These are phyloP conservation scores for Dryas alaskensis DNA, from an alignment of 306 rosid species.

Conservation along the genomic window DNA sequence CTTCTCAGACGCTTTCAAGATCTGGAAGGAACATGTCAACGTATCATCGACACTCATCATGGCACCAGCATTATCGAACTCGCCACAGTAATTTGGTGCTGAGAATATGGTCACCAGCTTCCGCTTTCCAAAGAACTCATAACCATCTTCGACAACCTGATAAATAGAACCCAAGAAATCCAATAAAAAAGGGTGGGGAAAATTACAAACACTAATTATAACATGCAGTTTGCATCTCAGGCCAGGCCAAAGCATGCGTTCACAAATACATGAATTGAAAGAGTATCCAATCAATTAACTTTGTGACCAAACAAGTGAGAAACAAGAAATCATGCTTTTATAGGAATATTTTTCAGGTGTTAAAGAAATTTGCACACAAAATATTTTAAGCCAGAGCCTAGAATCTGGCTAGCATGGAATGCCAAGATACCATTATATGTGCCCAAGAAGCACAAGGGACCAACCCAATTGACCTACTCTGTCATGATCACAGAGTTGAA, in stretches of 20 bases:
- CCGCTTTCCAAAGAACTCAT: slow-evolving; percentile 58
- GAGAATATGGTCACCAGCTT: slow-evolving; percentile 57
- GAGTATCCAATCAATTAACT: background rate
- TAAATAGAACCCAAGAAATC: slow-evolving; percentile 1
- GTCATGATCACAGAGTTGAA: background rate
- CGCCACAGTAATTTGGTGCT: slow-evolving; percentile 54
- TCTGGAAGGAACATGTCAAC: slow-evolving; percentile 61
- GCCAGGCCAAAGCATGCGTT: background rate
- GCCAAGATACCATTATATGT: background rate
- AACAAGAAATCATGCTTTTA: background rate
- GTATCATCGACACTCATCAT: slow-evolving; percentile 68
- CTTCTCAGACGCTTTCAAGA: slow-evolving; percentile 54
- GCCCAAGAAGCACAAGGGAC: background rate
- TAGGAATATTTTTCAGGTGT: slow-evolving; percentile 3
- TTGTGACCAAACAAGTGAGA: background rate
- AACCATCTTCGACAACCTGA: slow-evolving; percentile 59
- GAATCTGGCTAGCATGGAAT: slow-evolving; percentile 2
- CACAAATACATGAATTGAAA: background rate
- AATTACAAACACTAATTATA: background rate
- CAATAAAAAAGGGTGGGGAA: background rate
- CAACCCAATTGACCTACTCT: background rate
- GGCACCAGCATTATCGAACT: slow-evolving; percentile 61
- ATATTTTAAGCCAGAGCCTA: background rate
- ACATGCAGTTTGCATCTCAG: background rate
- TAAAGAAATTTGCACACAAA: background rate